Conservation (phyloP, 768 basidiomycete species). For the Trametes maxima region DNA sequence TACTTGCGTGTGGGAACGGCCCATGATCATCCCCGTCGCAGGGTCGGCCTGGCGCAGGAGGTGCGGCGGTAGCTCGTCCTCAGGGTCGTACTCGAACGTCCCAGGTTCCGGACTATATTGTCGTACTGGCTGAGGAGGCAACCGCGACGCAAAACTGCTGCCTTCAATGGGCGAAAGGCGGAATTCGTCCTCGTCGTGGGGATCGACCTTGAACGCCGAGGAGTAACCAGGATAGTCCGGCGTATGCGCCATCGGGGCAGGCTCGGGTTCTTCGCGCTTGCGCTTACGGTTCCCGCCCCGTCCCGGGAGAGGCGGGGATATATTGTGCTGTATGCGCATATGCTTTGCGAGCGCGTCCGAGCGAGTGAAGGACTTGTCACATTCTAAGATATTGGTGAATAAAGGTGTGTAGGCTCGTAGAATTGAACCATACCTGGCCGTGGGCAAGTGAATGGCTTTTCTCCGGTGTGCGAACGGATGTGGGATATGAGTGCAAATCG, state of each 20-base stretch:
- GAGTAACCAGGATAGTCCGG: slow-evolving; percentile 35
- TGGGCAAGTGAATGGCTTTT: slow-evolving; percentile 88
- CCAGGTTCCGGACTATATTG: slow-evolving; percentile 31
- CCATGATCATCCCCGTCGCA: slow-evolving; percentile 62
- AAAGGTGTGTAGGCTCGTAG: not conserved
- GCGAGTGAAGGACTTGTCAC: slow-evolving; percentile 93
- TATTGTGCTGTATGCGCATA: slow-evolving; percentile 86
- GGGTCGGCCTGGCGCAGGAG: slow-evolving; percentile 55
- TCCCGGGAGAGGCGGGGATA: slow-evolving; percentile 71
- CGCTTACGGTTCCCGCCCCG: slow-evolving; percentile 73
- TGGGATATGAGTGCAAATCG: slow-evolving; percentile 91
- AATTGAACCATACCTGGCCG: slow-evolving; percentile 60
- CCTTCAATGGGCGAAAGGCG: slow-evolving; percentile 35
- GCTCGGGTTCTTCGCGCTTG: slow-evolving; percentile 49
- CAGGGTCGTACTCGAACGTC: slow-evolving; percentile 34
- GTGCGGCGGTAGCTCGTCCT: slow-evolving; percentile 57
- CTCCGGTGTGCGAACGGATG: slow-evolving; percentile 90
- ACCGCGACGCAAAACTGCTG: slow-evolving; percentile 35
- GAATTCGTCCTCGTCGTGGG: slow-evolving; percentile 41
- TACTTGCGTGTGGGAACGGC: slow-evolving; percentile 67
- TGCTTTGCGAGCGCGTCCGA: slow-evolving; percentile 94
- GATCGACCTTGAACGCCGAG: slow-evolving; percentile 57
- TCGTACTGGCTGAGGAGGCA: slow-evolving; percentile 16
- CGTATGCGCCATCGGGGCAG: slow-evolving; percentile 25
- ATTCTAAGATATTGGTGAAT: slow-evolving; percentile 54